Evolutionary conservation across 768 basidiomycete species (phyloP).

Genomic region (Podaxis rugospora): DNA sequence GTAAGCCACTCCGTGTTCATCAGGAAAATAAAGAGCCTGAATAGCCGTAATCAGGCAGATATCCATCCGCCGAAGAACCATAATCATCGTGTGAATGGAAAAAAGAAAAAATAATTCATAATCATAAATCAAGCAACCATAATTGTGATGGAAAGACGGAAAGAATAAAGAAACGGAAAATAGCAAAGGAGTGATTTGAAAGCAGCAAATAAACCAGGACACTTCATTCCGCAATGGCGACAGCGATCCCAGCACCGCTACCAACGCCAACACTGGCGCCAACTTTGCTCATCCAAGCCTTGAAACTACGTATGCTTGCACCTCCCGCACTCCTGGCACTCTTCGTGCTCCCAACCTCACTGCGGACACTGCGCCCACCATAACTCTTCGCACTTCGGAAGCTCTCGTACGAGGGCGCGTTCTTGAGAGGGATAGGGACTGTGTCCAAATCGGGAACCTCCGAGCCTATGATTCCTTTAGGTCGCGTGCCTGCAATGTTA

Average conservation of each 20-base stretch:
- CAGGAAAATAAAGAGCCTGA: background rate
- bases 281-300: slow-evolving; percentile 35
- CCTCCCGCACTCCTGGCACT: slow-evolving; percentile 25
- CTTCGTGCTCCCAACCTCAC: slow-evolving; percentile 34
- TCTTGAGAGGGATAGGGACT: slow-evolving; percentile 8
- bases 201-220: background rate
- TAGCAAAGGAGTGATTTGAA: background rate
- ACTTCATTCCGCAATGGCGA: slow-evolving; percentile 11
- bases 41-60: background rate
- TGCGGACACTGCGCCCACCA: slow-evolving; percentile 38
- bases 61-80: background rate
- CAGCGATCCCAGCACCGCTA: background rate
- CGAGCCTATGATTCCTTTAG: slow-evolving; percentile 5
- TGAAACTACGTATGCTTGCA: slow-evolving; percentile 31
- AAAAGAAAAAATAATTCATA: background rate
- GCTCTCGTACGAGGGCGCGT: slow-evolving; percentile 42
- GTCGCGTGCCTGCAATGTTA: slow-evolving; percentile 5
- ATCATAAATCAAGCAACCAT: slow-evolving; percentile 12
- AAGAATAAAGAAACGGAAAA: background rate
- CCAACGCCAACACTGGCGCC: slow-evolving; percentile 10
- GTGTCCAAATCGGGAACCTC: background rate
- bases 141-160: background rate
- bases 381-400: slow-evolving; percentile 37
- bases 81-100: background rate
- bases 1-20: background rate